Evolutionary conservation across 805 yeast species (phyloP).

Genomic region (Myxozyma mucilagina): DNA sequence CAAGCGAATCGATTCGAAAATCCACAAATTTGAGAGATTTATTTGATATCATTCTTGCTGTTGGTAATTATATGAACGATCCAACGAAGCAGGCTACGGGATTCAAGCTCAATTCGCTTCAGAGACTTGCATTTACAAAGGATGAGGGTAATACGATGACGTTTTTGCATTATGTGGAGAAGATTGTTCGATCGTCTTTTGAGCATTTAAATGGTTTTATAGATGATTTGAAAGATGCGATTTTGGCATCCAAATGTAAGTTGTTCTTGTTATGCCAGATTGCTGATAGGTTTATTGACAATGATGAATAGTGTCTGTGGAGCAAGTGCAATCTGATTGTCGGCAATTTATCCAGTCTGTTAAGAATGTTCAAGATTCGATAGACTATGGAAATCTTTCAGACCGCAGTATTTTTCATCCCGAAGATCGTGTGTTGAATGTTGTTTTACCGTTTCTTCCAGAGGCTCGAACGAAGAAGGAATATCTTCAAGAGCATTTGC

Average conservation of each 20-base stretch:
- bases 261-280: neutral
- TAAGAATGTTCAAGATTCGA: constrained; percentile 68
- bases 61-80: constrained; percentile 97
- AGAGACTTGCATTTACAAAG: constrained; percentile 84
- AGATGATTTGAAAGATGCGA: constrained; percentile 64
- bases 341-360: constrained; percentile 59
- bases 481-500: constrained; percentile 62
- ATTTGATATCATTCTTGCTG: constrained; percentile 79
- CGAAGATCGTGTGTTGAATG: constrained; percentile 64
- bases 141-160: constrained; percentile 86
- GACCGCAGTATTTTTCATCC: constrained; percentile 81
- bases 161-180: constrained; percentile 89
- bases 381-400: constrained; percentile 82
- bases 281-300: neutral
- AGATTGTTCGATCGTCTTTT: constrained; percentile 76
- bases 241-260: constrained; percentile 57
- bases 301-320: constrained; percentile 56
- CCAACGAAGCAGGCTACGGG: constrained; percentile 90
- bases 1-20: constrained; percentile 62
- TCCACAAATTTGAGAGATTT: constrained; percentile 71
- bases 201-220: constrained; percentile 74
- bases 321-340: constrained; percentile 77
- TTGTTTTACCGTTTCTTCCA: constrained; percentile 66
- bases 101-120: constrained; percentile 85
- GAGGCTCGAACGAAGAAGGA: constrained; percentile 72